Percentiles rank a stretch among this genome's conserved stretches.
phyloP scores from a whole-genome alignment of 1,139 yeast species.

The Nakaseomyces nivariensis region DNA sequence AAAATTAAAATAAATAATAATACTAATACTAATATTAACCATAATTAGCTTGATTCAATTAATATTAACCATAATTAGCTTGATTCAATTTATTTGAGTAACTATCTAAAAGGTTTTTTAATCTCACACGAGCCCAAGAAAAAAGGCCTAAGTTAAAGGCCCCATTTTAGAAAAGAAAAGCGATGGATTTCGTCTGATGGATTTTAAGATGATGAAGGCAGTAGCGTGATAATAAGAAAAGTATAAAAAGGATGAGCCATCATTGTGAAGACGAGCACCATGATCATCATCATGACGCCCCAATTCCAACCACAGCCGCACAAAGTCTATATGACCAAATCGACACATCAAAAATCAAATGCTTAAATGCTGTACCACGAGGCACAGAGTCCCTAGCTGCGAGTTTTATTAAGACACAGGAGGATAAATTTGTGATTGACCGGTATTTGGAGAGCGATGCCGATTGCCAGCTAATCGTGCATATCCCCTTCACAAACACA shows the following conservation, averaged over 20 bases:
- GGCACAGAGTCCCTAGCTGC: slow-evolving; percentile 38
- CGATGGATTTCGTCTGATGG: no score
- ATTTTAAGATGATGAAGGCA: background rate
- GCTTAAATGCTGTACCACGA: slow-evolving; percentile 52
- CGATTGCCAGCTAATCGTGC: slow-evolving; percentile 68
- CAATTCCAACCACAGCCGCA: slow-evolving; percentile 60
- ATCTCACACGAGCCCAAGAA: no score
- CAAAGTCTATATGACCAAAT: slow-evolving; percentile 60
- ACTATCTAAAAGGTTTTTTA: background rate
- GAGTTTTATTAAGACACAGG: slow-evolving; percentile 42
- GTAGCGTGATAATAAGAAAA: background rate
- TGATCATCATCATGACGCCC: slow-evolving; percentile 42
- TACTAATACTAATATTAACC: background rate
- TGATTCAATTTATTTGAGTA: background rate
- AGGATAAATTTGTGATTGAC: slow-evolving; percentile 34
- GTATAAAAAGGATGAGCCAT: slow-evolving; percentile 12
- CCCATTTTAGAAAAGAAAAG: background rate
- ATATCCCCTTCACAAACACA: slow-evolving; percentile 69
- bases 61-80: no score
- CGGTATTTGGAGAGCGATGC: slow-evolving; percentile 62
- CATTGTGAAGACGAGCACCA: slow-evolving; percentile 26
- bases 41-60: no score
- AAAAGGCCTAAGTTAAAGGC: no score
- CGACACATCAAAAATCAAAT: slow-evolving; percentile 50
- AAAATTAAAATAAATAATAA: background rate